phyloP scores from a whole-genome alignment of 2,329 filamentous ascomycete genomes.

The Epichloe elymi region DNA sequence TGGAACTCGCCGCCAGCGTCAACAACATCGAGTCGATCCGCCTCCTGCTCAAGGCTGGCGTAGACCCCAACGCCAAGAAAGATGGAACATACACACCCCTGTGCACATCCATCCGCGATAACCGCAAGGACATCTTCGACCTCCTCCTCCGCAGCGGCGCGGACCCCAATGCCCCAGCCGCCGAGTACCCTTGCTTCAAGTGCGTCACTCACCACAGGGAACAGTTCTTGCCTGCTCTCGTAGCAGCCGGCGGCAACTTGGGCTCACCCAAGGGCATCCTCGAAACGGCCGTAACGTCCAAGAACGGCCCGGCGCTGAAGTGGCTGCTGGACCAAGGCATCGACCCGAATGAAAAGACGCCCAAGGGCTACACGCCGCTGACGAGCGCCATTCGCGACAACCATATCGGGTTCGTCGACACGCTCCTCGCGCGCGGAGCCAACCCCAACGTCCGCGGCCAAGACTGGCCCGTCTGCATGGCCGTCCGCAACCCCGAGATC shows the following conservation, averaged over 20 bases:
- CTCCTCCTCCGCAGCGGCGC: constrained; percentile 44
- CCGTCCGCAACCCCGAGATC: constrained; percentile 46
- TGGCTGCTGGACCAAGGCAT: constrained; percentile 49
- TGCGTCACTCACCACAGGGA: constrained; percentile 52
- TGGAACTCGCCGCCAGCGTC: constrained; percentile 49
- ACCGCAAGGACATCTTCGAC: constrained; percentile 46
- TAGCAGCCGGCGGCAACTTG: constrained; percentile 47
- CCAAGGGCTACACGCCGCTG: constrained; percentile 46
- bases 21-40: constrained; percentile 51
- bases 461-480: constrained; percentile 61
- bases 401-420: constrained; percentile 44
- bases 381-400: constrained; percentile 53
- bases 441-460: constrained; percentile 50
- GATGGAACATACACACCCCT: constrained; percentile 56
- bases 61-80: constrained; percentile 48
- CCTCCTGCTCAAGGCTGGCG: constrained; percentile 42
- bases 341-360: constrained; percentile 44
- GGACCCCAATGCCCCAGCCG: constrained; percentile 48
- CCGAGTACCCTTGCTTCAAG: constrained; percentile 55
- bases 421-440: constrained; percentile 43
- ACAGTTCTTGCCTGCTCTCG: constrained; percentile 45
- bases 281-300: constrained; percentile 48
- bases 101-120: constrained; percentile 55
- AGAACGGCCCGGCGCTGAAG: constrained; percentile 46
- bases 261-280: constrained; percentile 49